Evolutionary conservation across 176 grass and related monocot genomes (phyloP), one percentile per base, ranked within the genome.

Genomic region (Ampelocalamus luodianensis): DNA sequence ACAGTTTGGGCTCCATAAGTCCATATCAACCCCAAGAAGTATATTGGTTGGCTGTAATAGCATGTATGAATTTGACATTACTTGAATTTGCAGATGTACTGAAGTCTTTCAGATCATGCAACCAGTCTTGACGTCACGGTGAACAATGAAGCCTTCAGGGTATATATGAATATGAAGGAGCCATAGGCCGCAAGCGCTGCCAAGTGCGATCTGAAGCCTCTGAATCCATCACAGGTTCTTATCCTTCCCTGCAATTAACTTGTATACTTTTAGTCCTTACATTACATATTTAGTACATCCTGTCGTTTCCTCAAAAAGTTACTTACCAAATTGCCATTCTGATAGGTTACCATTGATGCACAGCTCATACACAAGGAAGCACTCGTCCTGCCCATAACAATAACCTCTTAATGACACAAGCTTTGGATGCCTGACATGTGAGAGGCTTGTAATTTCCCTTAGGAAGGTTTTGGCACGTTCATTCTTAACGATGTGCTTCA

Each of bases 271-370:
- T 75, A 72, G 60, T 59, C 54, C 53, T 53, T 18, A 77, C 5
- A 24, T 34, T 51, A 51, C 49, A 85, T 34, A 22, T 46, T 56
- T 65, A 51, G 5, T 16, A 48, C 20, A 74, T 61, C 14, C 8
- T 65, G 26, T 76, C 16, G 50, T 23, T 61, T 76, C 10, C 23
- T 54, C 20, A 65, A 65, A 81, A 34, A 74, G 20, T 29, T 64
- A 16, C 76, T 88, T 84, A 92, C 89, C 92, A 38, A 94, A 94
- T 85, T 92, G 62, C 92, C 89, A 94, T 85, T 94, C 89, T 71
- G 92, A 94, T 48, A 94, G 81, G 78, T 94, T 90, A 46, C 92
- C 89, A 10, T 90, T 90, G 74, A 87, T 11, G 46, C 92, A 92
- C n/a, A 94, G 39, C 14, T 94, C 92, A 60, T 94, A 94, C 27